Conservation (phyloP, 805 yeast genomes). For the Sporopachydermia quercuum region DNA sequence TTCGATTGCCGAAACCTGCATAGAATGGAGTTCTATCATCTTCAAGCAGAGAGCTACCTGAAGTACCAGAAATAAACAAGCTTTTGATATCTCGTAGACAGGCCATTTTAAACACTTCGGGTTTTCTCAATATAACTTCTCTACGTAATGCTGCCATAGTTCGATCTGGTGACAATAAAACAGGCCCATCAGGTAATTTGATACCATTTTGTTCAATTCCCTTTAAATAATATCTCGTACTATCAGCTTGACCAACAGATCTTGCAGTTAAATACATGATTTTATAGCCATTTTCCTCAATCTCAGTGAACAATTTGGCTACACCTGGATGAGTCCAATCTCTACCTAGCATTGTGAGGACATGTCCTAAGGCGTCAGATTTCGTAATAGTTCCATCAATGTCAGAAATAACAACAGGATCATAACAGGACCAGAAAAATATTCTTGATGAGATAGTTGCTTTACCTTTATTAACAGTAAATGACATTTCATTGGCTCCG, state of each 20-base stretch:
- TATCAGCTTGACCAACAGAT: conserved; percentile 89
- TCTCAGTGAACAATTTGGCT: conserved; percentile 82
- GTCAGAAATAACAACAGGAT: conserved; percentile 90
- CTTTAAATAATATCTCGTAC: conserved; percentile 69
- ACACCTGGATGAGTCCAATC: conserved; percentile 99
- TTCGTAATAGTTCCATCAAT: conserved; percentile 97
- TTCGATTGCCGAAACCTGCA: conserved; percentile 95
- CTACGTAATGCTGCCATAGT: conserved; percentile 89
- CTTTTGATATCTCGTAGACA: conserved; percentile 76
- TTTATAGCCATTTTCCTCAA: conserved; percentile 76
- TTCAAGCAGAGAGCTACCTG: conserved; percentile 4
- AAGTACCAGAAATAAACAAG: conserved; percentile 32
- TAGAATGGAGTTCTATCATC: conserved; percentile 68
- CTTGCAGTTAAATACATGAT: conserved; percentile 89
- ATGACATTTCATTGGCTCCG: conserved; percentile 69
- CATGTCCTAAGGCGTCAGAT: conserved; percentile 95
- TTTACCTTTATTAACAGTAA: conserved; percentile 71
- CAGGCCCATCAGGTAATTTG: conserved; percentile 79
- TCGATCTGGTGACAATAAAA: conserved; percentile 86
- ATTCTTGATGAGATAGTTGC: conserved; percentile 62
- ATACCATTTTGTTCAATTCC: conserved; percentile 67
- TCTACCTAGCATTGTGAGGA: conserved; percentile 79
- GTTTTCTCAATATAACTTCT: conserved; percentile 86
- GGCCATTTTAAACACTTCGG: conserved; percentile 98
- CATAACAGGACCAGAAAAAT: conserved; percentile 68